Percentiles rank a stretch among this genome's conserved stretches.
phyloP scores from a whole-genome alignment of 164 flowering plant genomes.

The Echeveria elegans region DNA sequence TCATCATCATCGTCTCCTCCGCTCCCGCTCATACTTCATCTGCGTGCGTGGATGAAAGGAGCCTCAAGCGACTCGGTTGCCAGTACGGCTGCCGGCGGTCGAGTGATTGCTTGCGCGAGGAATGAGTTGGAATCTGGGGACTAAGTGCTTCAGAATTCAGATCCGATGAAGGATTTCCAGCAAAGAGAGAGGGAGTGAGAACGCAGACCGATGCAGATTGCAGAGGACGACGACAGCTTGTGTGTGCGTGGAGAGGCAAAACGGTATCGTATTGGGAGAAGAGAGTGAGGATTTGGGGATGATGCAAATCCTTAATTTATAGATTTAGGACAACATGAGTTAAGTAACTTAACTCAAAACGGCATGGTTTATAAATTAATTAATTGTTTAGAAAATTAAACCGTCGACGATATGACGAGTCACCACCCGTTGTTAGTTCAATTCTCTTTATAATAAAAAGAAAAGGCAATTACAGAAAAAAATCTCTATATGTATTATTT shows the following conservation, averaged over 20 bases:
- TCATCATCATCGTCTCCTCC: conserved; percentile 35
- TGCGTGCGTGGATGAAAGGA: conserved; percentile 17
- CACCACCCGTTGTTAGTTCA: no score
- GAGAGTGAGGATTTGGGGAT: not conserved
- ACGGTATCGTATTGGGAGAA: not conserved
- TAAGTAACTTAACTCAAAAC: no score
- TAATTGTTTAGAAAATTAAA: no score
- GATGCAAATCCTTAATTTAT: no score
- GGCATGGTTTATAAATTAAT: no score
- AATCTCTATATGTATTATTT: no score
- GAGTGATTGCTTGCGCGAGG: no score
- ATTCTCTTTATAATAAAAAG: no score
- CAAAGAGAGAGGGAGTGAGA: not conserved
- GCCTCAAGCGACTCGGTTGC: not conserved
- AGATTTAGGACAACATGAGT: no score
- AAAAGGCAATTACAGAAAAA: no score
- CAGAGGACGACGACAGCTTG: not conserved
- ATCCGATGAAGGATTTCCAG: not conserved
- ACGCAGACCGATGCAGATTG: not conserved
- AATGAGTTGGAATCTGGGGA: not conserved
- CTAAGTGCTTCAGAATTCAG: conserved; percentile 4
- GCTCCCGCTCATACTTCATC: conserved; percentile 42
- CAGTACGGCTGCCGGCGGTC: not conserved
- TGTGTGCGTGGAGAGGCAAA: not conserved
- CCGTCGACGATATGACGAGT: no score